These are phyloP conservation scores for Hirschfeldia incana DNA, from an alignment of 345 rosid species.

Conservation along the genomic window DNA sequence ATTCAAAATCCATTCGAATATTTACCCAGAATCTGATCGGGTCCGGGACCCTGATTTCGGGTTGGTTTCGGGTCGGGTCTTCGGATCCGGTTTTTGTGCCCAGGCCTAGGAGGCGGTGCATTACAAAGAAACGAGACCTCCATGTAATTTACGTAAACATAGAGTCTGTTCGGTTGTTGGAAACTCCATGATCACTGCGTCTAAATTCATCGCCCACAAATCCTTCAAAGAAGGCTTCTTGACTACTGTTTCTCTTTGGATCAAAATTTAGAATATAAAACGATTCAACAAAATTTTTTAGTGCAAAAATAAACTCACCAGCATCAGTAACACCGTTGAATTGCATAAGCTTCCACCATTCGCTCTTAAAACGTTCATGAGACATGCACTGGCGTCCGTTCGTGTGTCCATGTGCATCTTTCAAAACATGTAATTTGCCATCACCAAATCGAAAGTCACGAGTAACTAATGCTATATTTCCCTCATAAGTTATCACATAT, in stretches of 20 bases:
- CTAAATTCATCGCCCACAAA: neutral
- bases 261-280: neutral
- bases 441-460: neutral
- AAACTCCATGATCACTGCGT: neutral
- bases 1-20: too few relatives aligned
- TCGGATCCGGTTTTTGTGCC: too few relatives aligned
- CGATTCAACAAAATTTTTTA: neutral
- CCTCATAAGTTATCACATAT: neutral
- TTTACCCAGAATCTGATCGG: too few relatives aligned
- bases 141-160: neutral
- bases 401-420: neutral
- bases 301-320: slow-evolving; percentile 19
- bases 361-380: neutral
- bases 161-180: neutral
- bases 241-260: neutral
- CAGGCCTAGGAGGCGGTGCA: neutral
- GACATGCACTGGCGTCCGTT: neutral
- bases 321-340: neutral
- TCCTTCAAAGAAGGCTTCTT: neutral
- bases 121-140: slow-evolving; percentile 5
- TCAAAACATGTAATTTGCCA: neutral
- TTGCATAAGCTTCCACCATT: neutral
- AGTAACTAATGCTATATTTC: neutral
- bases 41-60: too few relatives aligned
- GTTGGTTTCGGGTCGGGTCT: too few relatives aligned